These are phyloP conservation scores for Datura wrightii DNA, from an alignment of 257 asterid species.

Conservation along the genomic window DNA sequence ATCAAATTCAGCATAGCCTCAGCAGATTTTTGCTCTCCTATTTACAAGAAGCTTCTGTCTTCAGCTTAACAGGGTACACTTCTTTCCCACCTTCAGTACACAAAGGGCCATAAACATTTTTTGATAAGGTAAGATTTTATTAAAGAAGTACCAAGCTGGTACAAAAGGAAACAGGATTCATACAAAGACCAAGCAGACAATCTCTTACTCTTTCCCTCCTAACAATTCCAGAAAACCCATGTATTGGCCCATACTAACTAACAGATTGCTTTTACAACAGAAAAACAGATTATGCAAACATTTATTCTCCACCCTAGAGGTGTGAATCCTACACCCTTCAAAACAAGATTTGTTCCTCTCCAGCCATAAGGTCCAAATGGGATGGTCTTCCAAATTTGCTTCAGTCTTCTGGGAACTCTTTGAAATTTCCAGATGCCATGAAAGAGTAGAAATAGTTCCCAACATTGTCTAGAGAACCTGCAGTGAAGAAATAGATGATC, in stretches of 20 bases:
- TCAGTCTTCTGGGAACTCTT: not conserved
- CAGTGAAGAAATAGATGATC: conserved; percentile 2
- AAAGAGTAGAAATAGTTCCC: not conserved
- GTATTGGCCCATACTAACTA: conserved; percentile 11
- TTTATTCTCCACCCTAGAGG: not conserved
- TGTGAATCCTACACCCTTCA: not conserved
- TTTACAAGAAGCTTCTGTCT: too few relatives aligned
- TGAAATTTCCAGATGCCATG: not conserved
- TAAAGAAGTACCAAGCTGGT: conserved; percentile 4
- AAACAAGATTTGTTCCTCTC: not conserved
- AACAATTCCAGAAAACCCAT: not conserved
- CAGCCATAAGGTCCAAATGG: conserved; percentile 13
- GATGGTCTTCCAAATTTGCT: conserved; percentile 7
- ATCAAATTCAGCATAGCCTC: too few relatives aligned
- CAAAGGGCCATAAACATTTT: too few relatives aligned
- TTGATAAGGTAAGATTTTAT: not conserved
- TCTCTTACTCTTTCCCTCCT: not conserved
- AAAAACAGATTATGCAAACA: not conserved
- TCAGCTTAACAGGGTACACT: too few relatives aligned
- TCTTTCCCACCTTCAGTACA: too few relatives aligned
- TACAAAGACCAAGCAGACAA: not conserved
- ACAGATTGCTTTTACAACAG: not conserved
- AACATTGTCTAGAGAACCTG: not conserved
- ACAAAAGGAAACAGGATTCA: not conserved
- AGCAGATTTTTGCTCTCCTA: too few relatives aligned